Evolutionary conservation across 495 filamentous ascomycete genomes (phyloP), one percentile per base, ranked within the genome.

Genomic region (Hypoxylon intermedium): DNA sequence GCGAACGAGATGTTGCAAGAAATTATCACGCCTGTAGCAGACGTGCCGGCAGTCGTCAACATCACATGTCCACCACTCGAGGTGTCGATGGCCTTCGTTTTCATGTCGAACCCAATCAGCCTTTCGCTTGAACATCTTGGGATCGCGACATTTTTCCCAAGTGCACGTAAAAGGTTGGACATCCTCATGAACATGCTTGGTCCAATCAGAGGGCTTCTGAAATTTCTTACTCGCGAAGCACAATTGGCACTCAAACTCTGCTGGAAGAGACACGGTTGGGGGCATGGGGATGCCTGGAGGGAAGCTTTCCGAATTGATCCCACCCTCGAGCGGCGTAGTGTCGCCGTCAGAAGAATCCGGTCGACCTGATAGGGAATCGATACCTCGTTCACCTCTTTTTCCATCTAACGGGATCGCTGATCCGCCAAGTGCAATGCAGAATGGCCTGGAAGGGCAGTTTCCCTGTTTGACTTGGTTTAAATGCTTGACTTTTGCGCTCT

Each of bases 101-200:
- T 98, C 93, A 65, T 98, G 93, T 24, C 93, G 83, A 20, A 98
- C 92, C 93, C 93, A 98, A 69, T 98, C 93, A 13, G 93, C 93
- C 74, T 98, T 98, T 34, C 93, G 83, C 74, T 98, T 98, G 79
- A 97, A 98, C 18, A 91, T 93, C 72, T 96, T 96, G 19, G 92
- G 89, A 47, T 96, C 92, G 23, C 79, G 83, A 74, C 93, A 98
- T 20, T 86, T 77, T 9, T 86, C 83, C 73, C 94, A 97, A 0
- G 92, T 98, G 74, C 93, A 98, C 6, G 92, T 96, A 65, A 97
- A 98, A 3, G 93, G 93, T 68, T 95, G 90, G 9, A 97, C 85
- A 69, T 98, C 93, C 72, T 98, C 93, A 67, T 96, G 91, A 5
- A 98, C 90, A 67, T 98, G 93, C 71, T 98, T 98, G 11, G 93